phyloP scores from a whole-genome alignment of 257 asterid species.

The Echites panduratus region DNA sequence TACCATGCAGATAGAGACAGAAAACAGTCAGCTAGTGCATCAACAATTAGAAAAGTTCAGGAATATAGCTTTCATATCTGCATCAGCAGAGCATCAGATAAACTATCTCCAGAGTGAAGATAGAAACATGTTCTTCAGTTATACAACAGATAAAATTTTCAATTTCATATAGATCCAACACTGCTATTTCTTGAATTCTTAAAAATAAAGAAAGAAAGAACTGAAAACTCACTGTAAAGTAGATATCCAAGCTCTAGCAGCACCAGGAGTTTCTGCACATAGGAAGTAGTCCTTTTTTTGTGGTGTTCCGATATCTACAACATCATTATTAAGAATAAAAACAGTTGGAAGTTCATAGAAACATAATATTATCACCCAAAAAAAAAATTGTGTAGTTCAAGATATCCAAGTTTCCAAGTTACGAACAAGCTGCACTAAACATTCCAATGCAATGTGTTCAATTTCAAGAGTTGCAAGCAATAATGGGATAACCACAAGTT shows the following conservation, averaged over 20 bases:
- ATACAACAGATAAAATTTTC: background rate
- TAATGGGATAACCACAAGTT: background rate
- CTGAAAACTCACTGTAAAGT: conserved; percentile 81
- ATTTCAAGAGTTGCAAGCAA: background rate
- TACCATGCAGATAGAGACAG: background rate
- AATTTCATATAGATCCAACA: background rate
- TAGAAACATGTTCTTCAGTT: background rate
- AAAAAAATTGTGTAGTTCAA: background rate
- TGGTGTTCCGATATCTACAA: conserved; percentile 92
- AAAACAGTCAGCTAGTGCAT: background rate
- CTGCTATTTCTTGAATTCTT: background rate
- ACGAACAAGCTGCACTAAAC: background rate
- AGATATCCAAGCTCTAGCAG: conserved; percentile 95
- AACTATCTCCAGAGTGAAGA: background rate
- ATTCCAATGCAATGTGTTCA: background rate
- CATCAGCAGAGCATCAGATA: background rate
- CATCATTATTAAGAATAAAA: conserved; percentile 40
- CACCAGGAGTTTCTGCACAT: conserved; percentile 96
- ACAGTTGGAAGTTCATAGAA: conserved; percentile 10
- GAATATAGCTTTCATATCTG: background rate
- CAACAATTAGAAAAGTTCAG: background rate
- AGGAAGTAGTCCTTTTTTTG: conserved; percentile 86
- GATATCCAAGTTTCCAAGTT: background rate
- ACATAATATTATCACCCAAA: conserved; percentile 6
- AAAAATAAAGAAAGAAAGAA: conserved; percentile 9